Conservation (phyloP, 192 early-diverging fungal genomes). For the Geranomyces michiganensis region DNA sequence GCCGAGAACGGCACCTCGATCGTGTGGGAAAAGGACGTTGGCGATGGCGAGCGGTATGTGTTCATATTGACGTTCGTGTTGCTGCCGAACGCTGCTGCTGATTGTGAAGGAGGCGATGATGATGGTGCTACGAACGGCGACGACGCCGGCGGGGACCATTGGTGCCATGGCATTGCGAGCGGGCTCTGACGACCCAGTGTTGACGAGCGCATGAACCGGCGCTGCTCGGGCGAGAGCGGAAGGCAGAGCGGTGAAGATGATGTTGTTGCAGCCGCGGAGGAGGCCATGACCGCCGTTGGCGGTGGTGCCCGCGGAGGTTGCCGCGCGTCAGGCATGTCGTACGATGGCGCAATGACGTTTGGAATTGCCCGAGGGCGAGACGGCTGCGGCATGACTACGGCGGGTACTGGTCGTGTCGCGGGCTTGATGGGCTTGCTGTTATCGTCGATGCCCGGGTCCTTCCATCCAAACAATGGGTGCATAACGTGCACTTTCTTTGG, state of each 20-base stretch:
- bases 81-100: background rate
- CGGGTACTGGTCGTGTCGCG: background rate
- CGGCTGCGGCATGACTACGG: too few species aligned
- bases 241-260: background rate
- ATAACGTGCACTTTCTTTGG: background rate
- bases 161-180: background rate
- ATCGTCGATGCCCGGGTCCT: background rate
- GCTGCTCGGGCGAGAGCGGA: conserved; percentile 2
- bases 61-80: background rate
- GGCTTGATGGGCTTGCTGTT: background rate
- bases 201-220: background rate
- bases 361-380: background rate
- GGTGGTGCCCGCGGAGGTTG: conserved; percentile 5
- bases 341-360: background rate
- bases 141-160: background rate
- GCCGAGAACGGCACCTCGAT: conserved; percentile 26
- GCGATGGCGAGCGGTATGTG: background rate
- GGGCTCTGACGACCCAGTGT: background rate
- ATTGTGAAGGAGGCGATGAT: background rate
- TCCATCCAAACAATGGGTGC: conserved; percentile 1
- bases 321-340: background rate
- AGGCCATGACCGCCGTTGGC: background rate
- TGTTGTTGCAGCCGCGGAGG: background rate
- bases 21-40: conserved; percentile 8
- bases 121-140: background rate